Percentiles rank a stretch among this genome's conserved stretches.
Conservation (phyloP, 495 filamentous ascomycete species). For the Neohortaea acidophila region DNA sequence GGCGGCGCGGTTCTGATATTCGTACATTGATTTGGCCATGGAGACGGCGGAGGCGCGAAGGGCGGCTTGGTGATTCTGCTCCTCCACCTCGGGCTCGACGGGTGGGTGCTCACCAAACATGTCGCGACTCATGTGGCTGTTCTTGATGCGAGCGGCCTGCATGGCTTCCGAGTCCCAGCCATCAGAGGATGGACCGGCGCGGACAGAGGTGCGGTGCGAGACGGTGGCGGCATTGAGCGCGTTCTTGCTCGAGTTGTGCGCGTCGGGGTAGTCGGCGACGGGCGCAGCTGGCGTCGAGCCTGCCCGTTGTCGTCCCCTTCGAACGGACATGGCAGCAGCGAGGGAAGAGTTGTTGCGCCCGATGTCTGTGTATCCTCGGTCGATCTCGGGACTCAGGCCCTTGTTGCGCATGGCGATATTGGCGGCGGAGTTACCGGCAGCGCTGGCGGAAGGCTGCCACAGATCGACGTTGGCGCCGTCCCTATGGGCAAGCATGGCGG, state of each 20-base stretch:
- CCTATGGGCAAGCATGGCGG: constrained; percentile 52
- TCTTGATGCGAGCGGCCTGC: constrained; percentile 42
- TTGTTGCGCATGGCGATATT: constrained; percentile 38
- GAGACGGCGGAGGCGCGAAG: constrained; percentile 67
- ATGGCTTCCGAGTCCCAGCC: constrained; percentile 28
- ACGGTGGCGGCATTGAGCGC: constrained; percentile 52
- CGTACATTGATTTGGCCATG: constrained; percentile 81
- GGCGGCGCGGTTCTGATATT: constrained; percentile 8
- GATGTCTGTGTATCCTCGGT: constrained; percentile 32
- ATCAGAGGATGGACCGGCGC: constrained; percentile 13
- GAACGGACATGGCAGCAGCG: constrained; percentile 62
- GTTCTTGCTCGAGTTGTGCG: constrained; percentile 43
- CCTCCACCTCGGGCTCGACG: constrained; percentile 54
- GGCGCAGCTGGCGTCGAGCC: constrained; percentile 44
- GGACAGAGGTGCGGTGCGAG: constrained; percentile 31
- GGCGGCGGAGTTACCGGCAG: constrained; percentile 43
- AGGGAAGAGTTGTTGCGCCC: constrained; percentile 45
- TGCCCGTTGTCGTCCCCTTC: constrained; percentile 42
- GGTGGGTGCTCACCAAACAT: constrained; percentile 67
- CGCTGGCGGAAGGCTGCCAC: constrained; percentile 33
- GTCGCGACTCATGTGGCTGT: constrained; percentile 38
- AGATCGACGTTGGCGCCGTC: constrained; percentile 41
- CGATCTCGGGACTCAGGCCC: constrained; percentile 27
- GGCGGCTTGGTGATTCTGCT: constrained; percentile 51
- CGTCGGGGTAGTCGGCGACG: constrained; percentile 36